Evolutionary conservation across 2,329 filamentous ascomycete genomes (phyloP).

Genomic region (Laburnicola sp.): DNA sequence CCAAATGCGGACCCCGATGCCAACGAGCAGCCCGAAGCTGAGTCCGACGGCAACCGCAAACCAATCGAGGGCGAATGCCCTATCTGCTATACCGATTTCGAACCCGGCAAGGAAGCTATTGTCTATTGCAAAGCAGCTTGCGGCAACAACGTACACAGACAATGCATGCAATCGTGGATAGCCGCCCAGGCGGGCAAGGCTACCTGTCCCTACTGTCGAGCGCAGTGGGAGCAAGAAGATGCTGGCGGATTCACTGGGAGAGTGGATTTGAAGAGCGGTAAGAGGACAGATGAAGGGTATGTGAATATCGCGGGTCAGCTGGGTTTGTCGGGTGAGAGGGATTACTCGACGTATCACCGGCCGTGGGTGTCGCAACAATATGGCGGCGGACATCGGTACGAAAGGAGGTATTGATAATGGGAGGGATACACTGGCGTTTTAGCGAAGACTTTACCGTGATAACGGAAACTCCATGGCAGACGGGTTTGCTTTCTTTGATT

Average conservation of each 20-base stretch:
- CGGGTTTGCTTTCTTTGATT: too few species aligned
- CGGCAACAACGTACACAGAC: constrained; percentile 64
- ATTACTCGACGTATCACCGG: constrained; percentile 34
- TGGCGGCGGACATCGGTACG: not conserved
- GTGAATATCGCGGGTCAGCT: constrained; percentile 64
- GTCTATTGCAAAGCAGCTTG: constrained; percentile 63
- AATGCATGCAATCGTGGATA: constrained; percentile 60
- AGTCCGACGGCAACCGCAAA: constrained; percentile 58
- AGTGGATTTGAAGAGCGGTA: constrained; percentile 50
- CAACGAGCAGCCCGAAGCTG: constrained; percentile 35
- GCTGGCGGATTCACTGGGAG: constrained; percentile 44
- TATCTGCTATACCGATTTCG: constrained; percentile 54
- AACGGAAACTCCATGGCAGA: too few species aligned
- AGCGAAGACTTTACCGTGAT: too few species aligned
- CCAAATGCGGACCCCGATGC: constrained; percentile 45
- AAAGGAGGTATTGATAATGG: not conserved
- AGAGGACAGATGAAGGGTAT: constrained; percentile 58
- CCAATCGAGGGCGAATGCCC: constrained; percentile 64
- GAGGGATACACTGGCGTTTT: not conserved
- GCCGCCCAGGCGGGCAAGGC: constrained; percentile 41
- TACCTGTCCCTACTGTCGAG: constrained; percentile 66
- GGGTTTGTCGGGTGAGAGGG: constrained; percentile 58
- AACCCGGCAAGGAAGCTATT: constrained; percentile 40
- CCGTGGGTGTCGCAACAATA: constrained; percentile 27
- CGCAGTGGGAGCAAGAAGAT: constrained; percentile 57